These are phyloP conservation scores for Fraxinus baroniana DNA, from an alignment of 305 asterid genomes.

Conservation along the genomic window DNA sequence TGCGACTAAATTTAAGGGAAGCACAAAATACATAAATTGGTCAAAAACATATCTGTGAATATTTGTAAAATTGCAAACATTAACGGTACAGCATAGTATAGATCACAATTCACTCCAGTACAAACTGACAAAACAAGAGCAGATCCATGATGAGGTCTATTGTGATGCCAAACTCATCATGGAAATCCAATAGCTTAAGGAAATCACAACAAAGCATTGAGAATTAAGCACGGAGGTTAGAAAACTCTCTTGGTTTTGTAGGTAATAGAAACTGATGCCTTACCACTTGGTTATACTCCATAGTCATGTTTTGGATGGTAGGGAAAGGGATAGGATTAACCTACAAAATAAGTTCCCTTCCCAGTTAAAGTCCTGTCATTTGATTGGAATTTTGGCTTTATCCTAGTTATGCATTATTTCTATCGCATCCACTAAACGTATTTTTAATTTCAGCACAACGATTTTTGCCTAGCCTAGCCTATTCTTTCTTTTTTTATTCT, in stretches of 20 bases:
- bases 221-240: background rate
- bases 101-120: background rate
- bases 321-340: background rate
- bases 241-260: background rate
- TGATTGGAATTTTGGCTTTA: background rate
- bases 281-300: background rate
- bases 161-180: background rate
- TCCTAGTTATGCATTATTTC: background rate
- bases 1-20: background rate
- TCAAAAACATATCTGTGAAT: background rate
- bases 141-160: background rate
- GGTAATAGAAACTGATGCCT: background rate
- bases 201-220: background rate
- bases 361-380: background rate
- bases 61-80: background rate
- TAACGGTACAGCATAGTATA: background rate
- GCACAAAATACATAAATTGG: background rate
- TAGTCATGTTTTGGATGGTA: background rate
- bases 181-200: background rate
- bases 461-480: background rate
- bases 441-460: background rate
- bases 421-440: background rate
- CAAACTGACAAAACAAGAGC: background rate
- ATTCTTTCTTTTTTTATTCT: background rate
- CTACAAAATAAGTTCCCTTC: background rate